These are phyloP conservation scores for Cutaneotrichosporon spelunceum DNA, from an alignment of 1,284 basidiomycete genomes.

Conservation along the genomic window DNA sequence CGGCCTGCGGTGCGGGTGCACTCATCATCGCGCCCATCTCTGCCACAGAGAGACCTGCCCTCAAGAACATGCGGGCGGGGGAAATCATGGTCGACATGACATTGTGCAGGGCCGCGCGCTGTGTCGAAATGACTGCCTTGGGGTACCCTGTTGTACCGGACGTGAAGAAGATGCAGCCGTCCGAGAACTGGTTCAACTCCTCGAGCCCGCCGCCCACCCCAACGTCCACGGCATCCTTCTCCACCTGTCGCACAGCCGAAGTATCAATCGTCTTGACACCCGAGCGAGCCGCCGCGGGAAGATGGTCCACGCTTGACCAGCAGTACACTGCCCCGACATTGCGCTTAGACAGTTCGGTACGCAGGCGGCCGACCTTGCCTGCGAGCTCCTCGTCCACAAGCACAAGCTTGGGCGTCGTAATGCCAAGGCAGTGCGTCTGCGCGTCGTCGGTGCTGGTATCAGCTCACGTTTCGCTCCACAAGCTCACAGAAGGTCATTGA, in stretches of 20 bases:
- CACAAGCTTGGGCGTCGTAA: slow-evolving; percentile 31
- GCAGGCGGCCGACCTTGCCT: slow-evolving; percentile 24
- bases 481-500: slow-evolving; percentile 41
- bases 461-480: not conserved
- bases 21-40: slow-evolving; percentile 3
- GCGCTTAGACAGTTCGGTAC: not conserved
- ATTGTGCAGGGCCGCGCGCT: slow-evolving; percentile 24
- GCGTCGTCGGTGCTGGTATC: slow-evolving; percentile 7
- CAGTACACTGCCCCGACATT: slow-evolving; percentile 13
- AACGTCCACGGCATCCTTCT: not conserved
- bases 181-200: slow-evolving; percentile 35
- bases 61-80: not conserved
- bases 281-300: not conserved
- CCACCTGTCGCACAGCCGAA: not conserved
- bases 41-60: not conserved
- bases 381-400: slow-evolving; percentile 37
- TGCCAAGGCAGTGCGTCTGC: slow-evolving; percentile 30
- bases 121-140: slow-evolving; percentile 45
- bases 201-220: slow-evolving; percentile 21
- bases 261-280: not conserved
- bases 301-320: slow-evolving; percentile 11
- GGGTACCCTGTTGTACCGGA: slow-evolving; percentile 23
- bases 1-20: not conserved
- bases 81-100: slow-evolving; percentile 12
- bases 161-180: slow-evolving; percentile 45